Evolutionary conservation across 768 basidiomycete species (phyloP).

Genomic region (Pleurotus salmoneostramineus): DNA sequence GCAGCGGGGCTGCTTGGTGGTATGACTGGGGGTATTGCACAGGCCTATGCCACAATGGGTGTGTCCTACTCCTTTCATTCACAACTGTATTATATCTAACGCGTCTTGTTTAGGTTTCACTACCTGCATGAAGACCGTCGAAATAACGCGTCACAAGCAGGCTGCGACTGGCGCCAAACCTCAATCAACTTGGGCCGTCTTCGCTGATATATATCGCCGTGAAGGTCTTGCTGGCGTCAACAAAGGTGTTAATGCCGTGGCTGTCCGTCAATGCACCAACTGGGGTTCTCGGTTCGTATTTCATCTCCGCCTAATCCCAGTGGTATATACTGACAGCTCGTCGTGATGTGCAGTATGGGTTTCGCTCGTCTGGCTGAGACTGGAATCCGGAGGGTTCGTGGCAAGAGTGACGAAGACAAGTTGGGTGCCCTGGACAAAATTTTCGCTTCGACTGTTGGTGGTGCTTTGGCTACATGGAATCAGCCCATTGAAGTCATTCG

Average conservation of each 20-base stretch:
- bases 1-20: constrained; percentile 89
- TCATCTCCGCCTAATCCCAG: neutral
- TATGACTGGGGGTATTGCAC: constrained; percentile 95
- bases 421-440: constrained; percentile 84
- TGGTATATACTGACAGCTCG: neutral
- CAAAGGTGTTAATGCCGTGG: constrained; percentile 97
- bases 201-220: constrained; percentile 88
- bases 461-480: constrained; percentile 98
- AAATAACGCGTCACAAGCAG: constrained; percentile 95
- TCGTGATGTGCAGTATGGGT: constrained; percentile 66
- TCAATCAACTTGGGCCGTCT: constrained; percentile 91
- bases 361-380: constrained; percentile 91
- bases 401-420: constrained; percentile 73
- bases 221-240: constrained; percentile 96
- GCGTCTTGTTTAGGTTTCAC: constrained; percentile 69
- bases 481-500: constrained; percentile 98
- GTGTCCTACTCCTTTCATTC: constrained; percentile 25
- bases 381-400: constrained; percentile 70
- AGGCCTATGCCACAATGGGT: constrained; percentile 99
- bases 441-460: constrained; percentile 80
- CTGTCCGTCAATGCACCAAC: constrained; percentile 89
- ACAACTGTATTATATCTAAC: constrained; percentile 11
- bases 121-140: constrained; percentile 99
- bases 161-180: constrained; percentile 81
- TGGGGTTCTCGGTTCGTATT: constrained; percentile 80